Evolutionary conservation across 495 filamentous ascomycete species (phyloP), one percentile per base, ranked within the genome.

Genomic region (Penicillium longicatenatum): DNA sequence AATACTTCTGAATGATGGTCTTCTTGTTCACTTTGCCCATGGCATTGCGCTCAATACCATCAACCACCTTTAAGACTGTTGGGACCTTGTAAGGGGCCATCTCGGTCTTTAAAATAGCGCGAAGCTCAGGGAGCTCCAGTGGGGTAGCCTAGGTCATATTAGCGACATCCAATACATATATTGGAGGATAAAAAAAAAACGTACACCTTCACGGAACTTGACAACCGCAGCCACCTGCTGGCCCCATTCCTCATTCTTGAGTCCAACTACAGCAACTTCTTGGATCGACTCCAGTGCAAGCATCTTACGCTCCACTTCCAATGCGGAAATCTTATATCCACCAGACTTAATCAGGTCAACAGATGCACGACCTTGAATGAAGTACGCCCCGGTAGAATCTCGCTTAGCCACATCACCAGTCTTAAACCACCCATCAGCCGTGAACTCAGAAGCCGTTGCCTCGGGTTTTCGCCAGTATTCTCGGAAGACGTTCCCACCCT

Each of bases 21-120:
- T 77, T 79, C 67, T 79, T 79, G 57, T 79, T 76, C 21, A 79
- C 73, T 52, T 79, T 79, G 46, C 76, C 76, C 76, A 79, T 79
- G 6, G 76, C 75, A 59, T 79, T 79, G 56, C 76, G 80, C 51
- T 75, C 77, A 35, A 77, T 82, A 17, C 52, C 63, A 29, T 77
- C 73, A 6, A 81, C 80, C 9, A 70, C 67, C 62, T 74, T 75
- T 51, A 79, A 42, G 9, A 79, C 70, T 0, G 73, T 72, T 16
- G 76, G 78, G 22, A 78, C 77, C 58, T 79, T 81, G 47, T 79
- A 82, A 20, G 79, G 70, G 0, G 75, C 76, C 69, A 77, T 75
- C 53, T 77, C 73, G 10, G 67, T 67, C 62, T 75, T 78, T 20
- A 79, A 65, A 9, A 67, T 59, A 3, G 70, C 55, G 5, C 76